These are phyloP conservation scores for Pholiota conissans DNA, from an alignment of 768 basidiomycete genomes.

Conservation along the genomic window DNA sequence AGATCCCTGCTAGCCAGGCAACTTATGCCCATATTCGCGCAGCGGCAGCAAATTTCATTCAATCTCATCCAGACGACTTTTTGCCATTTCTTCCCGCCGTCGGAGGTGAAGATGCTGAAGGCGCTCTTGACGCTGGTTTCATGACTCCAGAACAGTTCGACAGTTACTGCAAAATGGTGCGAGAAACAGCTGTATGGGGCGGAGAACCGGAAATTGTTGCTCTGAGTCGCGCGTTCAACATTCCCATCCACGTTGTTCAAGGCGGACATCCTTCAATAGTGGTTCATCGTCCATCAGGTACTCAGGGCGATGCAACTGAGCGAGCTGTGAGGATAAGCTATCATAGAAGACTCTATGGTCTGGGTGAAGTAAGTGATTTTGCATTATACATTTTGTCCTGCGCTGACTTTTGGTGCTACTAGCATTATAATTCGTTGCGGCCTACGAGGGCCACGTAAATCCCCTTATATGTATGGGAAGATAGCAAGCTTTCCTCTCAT, in stretches of 20 bases:
- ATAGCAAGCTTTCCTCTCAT: background rate
- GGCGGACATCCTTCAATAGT: constrained; percentile 79
- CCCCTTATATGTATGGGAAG: background rate
- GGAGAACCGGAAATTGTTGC: constrained; percentile 97
- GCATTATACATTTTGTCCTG: background rate
- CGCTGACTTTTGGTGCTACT: constrained; percentile 2
- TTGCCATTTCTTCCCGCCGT: constrained; percentile 86
- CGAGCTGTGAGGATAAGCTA: constrained; percentile 78
- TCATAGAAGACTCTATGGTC: constrained; percentile 90
- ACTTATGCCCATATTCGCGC: constrained; percentile 61
- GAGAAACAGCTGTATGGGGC: constrained; percentile 90
- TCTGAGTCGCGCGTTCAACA: constrained; percentile 72
- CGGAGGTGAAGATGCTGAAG: constrained; percentile 67
- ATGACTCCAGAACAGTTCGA: constrained; percentile 70
- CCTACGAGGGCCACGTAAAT: constrained; percentile 40
- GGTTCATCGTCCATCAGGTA: constrained; percentile 64
- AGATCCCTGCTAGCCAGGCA: constrained; percentile 59
- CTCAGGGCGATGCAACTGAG: constrained; percentile 24
- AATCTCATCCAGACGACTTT: constrained; percentile 83
- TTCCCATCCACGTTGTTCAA: constrained; percentile 92
- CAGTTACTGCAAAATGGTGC: constrained; percentile 75
- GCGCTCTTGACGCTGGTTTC: constrained; percentile 62
- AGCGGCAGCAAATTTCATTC: constrained; percentile 81
- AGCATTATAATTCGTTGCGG: constrained; percentile 90
- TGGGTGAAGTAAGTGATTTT: constrained; percentile 77